A percentile compares a stretch with the other conserved stretches of the same genome.
These are phyloP conservation scores for Polyporus arcularius DNA, from an alignment of 768 basidiomycete species.

Conservation along the genomic window DNA sequence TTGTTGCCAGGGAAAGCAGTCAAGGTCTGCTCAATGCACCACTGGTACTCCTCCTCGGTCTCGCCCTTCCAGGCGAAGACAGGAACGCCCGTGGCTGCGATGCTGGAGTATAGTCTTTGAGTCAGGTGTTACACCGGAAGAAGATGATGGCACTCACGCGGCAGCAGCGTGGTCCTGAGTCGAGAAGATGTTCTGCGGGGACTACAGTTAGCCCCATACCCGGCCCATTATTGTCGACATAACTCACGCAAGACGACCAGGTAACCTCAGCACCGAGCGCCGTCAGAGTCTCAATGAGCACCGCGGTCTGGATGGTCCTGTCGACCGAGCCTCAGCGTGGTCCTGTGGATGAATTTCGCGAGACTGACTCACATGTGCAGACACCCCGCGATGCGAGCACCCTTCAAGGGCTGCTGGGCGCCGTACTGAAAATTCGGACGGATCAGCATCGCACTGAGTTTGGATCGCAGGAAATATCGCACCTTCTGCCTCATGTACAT, in stretches of 20 bases:
- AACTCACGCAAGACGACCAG: slow-evolving; percentile 94
- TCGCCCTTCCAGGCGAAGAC: slow-evolving; percentile 99
- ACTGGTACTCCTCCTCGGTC: slow-evolving; percentile 96
- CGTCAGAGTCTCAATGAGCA: slow-evolving; percentile 96
- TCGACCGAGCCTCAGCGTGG: background rate
- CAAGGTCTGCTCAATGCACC: slow-evolving; percentile 98
- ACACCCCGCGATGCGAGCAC: slow-evolving; percentile 96
- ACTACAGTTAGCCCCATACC: background rate
- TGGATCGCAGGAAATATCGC: slow-evolving; percentile 16
- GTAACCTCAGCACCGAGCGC: slow-evolving; percentile 96
- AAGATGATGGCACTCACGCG: slow-evolving; percentile 56
- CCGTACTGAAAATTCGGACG: slow-evolving; percentile 56
- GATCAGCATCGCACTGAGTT: background rate
- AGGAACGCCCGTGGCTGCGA: slow-evolving; percentile 97
- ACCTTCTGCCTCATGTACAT: slow-evolving; percentile 93
- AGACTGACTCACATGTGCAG: slow-evolving; percentile 79
- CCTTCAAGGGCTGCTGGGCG: slow-evolving; percentile 81
- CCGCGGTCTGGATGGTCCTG: slow-evolving; percentile 98
- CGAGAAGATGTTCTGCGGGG: slow-evolving; percentile 91
- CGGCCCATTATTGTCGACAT: background rate
- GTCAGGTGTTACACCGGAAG: background rate
- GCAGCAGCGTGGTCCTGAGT: slow-evolving; percentile 99
- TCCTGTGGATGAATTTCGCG: background rate
- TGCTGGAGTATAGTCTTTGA: slow-evolving; percentile 45
- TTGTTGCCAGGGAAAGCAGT: slow-evolving; percentile 83